These are phyloP conservation scores for Simmondsia chinensis DNA, from an alignment of 148 eudicot species.

Conservation along the genomic window DNA sequence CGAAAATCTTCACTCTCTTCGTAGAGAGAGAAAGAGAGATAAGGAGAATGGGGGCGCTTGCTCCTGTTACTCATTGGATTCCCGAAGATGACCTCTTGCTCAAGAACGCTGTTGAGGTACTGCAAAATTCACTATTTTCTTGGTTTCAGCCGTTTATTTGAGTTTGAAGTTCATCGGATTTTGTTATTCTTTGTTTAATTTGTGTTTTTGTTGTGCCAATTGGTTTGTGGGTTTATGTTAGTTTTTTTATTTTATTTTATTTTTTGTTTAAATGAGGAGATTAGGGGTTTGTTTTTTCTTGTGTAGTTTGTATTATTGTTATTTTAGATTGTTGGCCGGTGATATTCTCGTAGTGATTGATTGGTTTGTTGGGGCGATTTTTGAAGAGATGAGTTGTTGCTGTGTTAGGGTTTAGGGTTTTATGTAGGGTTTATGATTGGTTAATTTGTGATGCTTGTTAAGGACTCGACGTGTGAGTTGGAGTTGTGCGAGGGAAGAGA, in stretches of 20 bases:
- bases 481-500: no score
- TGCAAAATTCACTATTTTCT: background rate
- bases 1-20: background rate
- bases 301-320: no score
- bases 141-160: background rate
- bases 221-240: background rate
- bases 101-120: constrained; percentile 69
- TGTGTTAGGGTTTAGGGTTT: no score
- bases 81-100: constrained; percentile 69
- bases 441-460: no score
- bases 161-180: background rate
- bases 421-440: no score
- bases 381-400: no score
- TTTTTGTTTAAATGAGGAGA: no score
- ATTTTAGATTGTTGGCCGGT: no score
- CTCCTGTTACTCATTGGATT: constrained; percentile 39
- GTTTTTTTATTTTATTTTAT: background rate
- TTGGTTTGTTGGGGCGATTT: no score
- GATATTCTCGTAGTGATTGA: no score
- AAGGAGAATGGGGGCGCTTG: constrained; percentile 40
- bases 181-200: background rate
- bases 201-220: background rate
- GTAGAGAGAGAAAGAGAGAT: constrained; percentile 1
- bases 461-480: no score
- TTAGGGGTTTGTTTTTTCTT: no score